Evolutionary conservation across 1,284 basidiomycete genomes (phyloP), one percentile per base, ranked within the genome.

Genomic region (Cryptococcus sp.): DNA sequence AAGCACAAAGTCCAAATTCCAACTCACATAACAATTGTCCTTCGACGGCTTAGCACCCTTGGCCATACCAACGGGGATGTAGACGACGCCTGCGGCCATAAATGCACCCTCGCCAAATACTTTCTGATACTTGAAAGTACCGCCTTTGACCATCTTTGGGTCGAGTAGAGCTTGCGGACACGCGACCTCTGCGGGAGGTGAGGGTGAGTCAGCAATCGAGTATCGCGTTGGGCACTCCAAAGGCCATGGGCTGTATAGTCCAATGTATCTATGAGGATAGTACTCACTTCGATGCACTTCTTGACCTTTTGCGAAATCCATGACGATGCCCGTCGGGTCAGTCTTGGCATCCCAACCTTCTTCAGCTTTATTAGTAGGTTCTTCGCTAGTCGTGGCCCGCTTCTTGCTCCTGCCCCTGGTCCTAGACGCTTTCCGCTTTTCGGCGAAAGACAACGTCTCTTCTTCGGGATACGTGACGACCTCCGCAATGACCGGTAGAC

Each of bases 41-140:
- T 90, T 93, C 6, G 91, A 87, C 46, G 86, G 84, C 77, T 98
- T 99, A 53, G 84, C 86, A 1, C 91, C 90, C 78, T 99, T 99
- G 62, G 84, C 82, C 22, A 85, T 84, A 1, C 85, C 82, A 0
- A 88, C 85, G 4, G 91, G 91, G 42, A 99, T 88, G 50, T 86
- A 82, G 39, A 98, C 82, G 55, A 93, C 85, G 0, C 96, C 96
- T 17, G 91, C 88, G 0, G 94, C 94, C 68, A 96, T 87, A 47
- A 91, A 94, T 50, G 91, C 87, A 50, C 86, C 88, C 65, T 97
- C 93, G n/a, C 88, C 87, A 74, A 96, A 96, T n/a, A 95, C 85
- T 78, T 95, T 96, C 73, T 96, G 88, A 75, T 93, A 99, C 27
- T 81, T 81, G 85, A 94, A 99, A 22, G 84, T 82, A 47, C 83